Percentiles rank a stretch among this genome's conserved stretches.
Conservation (phyloP, 306 rosid species). For the Lathyrus aphaca region DNA sequence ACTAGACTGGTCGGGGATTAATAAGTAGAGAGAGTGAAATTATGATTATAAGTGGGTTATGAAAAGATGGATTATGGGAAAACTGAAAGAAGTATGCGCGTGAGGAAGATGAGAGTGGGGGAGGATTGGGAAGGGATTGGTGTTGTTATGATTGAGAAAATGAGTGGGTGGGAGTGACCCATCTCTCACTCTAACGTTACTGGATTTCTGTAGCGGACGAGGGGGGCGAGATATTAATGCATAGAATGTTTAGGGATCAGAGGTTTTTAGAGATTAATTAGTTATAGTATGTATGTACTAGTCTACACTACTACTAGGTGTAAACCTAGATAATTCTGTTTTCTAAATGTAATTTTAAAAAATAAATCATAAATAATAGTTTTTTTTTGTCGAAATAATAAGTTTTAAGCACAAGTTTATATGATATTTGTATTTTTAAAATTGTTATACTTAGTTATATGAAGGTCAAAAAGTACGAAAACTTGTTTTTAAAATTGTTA, state of each 20-base stretch:
- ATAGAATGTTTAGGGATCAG: conserved; percentile 51
- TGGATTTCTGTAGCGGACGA: conserved; percentile 85
- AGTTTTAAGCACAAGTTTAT: too few species aligned
- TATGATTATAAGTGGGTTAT: background rate
- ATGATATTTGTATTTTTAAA: too few species aligned
- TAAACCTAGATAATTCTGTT: too few species aligned
- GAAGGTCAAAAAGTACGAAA: too few species aligned
- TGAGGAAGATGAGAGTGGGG: conserved; percentile 48
- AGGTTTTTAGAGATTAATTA: background rate
- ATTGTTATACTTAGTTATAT: too few species aligned
- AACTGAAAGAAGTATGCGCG: conserved; percentile 39
- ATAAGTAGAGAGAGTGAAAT: conserved; percentile 52
- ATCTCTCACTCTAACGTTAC: conserved; percentile 52
- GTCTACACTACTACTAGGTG: too few species aligned
- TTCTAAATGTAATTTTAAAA: too few species aligned
- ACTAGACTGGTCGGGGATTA: conserved; percentile 89
- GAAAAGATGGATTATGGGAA: conserved; percentile 57
- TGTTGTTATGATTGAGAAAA: conserved; percentile 89
- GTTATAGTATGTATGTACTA: too few species aligned
- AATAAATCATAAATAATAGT: too few species aligned
- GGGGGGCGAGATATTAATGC: conserved; percentile 91
- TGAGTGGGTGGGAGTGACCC: conserved; percentile 95
- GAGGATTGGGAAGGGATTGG: conserved; percentile 24
- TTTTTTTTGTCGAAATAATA: too few species aligned
- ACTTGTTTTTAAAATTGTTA: too few species aligned